Conservation (phyloP, 2,329 filamentous ascomycete species). For the Claviceps arundinis region DNA sequence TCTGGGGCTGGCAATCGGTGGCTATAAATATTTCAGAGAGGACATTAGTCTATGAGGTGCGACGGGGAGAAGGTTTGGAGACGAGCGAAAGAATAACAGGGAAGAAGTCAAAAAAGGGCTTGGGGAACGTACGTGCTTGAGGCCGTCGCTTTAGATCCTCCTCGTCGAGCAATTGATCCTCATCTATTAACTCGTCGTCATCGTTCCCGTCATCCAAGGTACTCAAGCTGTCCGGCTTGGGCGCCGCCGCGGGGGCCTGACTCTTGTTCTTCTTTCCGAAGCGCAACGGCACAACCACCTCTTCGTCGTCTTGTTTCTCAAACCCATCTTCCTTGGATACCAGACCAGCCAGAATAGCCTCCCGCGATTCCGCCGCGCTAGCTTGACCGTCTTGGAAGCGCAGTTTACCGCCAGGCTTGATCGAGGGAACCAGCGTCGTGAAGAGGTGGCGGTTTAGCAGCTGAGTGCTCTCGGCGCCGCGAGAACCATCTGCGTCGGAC, state of each 20-base stretch:
- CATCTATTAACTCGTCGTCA: conserved; percentile 73
- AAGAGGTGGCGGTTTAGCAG: conserved; percentile 58
- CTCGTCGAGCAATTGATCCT: conserved; percentile 74
- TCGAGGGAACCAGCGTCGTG: conserved; percentile 51
- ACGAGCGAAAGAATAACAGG: neutral
- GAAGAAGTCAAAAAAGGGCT: neutral
- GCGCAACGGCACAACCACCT: conserved; percentile 42
- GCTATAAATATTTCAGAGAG: conserved; percentile 31
- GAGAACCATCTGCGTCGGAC: conserved; percentile 58
- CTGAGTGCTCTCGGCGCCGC: conserved; percentile 41
- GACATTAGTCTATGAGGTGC: neutral
- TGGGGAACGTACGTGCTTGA: conserved; percentile 57
- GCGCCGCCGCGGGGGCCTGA: conserved; percentile 7
- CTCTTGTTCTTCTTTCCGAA: conserved; percentile 24
- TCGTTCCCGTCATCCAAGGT: conserved; percentile 46
- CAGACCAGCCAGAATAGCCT: conserved; percentile 75
- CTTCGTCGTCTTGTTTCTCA: conserved; percentile 54
- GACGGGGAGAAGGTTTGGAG: neutral
- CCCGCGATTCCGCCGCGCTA: conserved; percentile 40
- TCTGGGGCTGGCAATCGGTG: conserved; percentile 77
- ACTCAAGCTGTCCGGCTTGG: conserved; percentile 40
- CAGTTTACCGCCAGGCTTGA: conserved; percentile 57
- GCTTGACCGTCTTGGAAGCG: conserved; percentile 55
- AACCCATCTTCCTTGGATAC: conserved; percentile 52
- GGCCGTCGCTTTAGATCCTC: conserved; percentile 70